Evolutionary conservation across 2,329 filamentous ascomycete genomes (phyloP).

Genomic region (Thermochaetoides dissita): DNA sequence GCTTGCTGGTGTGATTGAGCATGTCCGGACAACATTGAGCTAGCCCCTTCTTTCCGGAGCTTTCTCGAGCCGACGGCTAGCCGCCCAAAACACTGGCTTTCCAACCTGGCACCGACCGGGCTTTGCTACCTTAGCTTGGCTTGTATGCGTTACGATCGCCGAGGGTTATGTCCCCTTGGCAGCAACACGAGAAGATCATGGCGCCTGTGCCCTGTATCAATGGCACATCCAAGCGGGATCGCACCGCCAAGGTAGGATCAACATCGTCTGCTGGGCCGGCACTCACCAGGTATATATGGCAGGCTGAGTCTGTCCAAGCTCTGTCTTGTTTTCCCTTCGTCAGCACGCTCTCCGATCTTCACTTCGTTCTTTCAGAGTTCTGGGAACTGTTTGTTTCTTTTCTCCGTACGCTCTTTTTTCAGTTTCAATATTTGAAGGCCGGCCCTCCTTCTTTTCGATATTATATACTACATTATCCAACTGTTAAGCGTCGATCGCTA

Average conservation of each 20-base stretch:
- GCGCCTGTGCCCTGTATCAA: too few species aligned
- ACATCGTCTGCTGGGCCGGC: too few species aligned
- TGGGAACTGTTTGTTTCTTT: conserved; percentile 18
- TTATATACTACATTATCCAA: conserved; percentile 1
- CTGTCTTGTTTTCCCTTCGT: conserved; percentile 4
- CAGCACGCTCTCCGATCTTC: conserved; percentile 13
- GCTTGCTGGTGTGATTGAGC: background rate
- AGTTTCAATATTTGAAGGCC: conserved; percentile 14
- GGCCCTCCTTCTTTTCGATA: conserved; percentile 14
- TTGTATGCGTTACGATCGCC: too few species aligned
- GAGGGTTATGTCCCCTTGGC: too few species aligned
- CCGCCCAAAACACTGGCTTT: conserved; percentile 10
- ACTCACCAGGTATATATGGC: conserved; percentile 10
- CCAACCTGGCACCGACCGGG: too few species aligned
- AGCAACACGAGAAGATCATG: too few species aligned
- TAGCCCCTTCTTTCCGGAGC: conserved; percentile 15
- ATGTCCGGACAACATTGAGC: conserved; percentile 9
- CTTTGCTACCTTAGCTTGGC: too few species aligned
- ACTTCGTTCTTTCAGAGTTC: conserved; percentile 17
- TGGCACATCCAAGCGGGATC: too few species aligned
- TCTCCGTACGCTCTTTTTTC: conserved; percentile 18
- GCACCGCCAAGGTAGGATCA: too few species aligned
- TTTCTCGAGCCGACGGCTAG: conserved; percentile 11
- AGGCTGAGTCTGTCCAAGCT: background rate
- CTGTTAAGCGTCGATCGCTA: conserved; percentile 11